These are phyloP conservation scores for Dothideomycetidae sp. DNA, from an alignment of 2,329 filamentous ascomycete species.

Conservation along the genomic window DNA sequence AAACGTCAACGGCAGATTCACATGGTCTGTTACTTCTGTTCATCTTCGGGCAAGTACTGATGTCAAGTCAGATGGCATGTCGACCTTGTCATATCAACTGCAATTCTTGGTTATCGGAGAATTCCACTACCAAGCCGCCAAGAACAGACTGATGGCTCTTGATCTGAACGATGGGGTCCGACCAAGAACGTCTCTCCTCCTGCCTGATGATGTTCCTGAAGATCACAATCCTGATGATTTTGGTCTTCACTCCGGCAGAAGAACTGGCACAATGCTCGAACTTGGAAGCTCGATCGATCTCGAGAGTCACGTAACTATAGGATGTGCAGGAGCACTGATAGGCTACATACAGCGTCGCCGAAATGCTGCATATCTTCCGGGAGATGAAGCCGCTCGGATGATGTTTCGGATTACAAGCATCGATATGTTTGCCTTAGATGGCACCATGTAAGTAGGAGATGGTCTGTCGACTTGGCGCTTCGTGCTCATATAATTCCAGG, in stretches of 20 bases:
- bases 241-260: slow-evolving; percentile 24
- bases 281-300: slow-evolving; percentile 59
- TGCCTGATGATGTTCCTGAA: slow-evolving; percentile 41
- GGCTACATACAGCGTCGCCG: slow-evolving; percentile 58
- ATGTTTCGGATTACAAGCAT: slow-evolving; percentile 49
- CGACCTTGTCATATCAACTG: neutral
- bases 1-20: neutral
- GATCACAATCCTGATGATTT: slow-evolving; percentile 26
- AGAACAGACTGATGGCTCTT: slow-evolving; percentile 49
- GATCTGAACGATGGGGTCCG: slow-evolving; percentile 36
- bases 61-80: neutral
- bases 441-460: slow-evolving; percentile 39
- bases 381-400: slow-evolving; percentile 39
- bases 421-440: slow-evolving; percentile 58
- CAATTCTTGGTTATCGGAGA: slow-evolving; percentile 30
- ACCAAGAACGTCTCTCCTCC: slow-evolving; percentile 42
- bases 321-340: slow-evolving; percentile 80
- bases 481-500: slow-evolving; percentile 37
- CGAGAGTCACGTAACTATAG: slow-evolving; percentile 58
- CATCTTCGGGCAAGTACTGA: too few species aligned
- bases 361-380: slow-evolving; percentile 47
- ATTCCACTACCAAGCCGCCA: slow-evolving; percentile 55
- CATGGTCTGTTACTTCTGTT: neutral
- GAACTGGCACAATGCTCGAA: slow-evolving; percentile 49
- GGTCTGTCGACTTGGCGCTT: neutral